Base-by-base conservation (phyloP, 179 eudicot genomes). In the Spergularia azorica region DNA sequence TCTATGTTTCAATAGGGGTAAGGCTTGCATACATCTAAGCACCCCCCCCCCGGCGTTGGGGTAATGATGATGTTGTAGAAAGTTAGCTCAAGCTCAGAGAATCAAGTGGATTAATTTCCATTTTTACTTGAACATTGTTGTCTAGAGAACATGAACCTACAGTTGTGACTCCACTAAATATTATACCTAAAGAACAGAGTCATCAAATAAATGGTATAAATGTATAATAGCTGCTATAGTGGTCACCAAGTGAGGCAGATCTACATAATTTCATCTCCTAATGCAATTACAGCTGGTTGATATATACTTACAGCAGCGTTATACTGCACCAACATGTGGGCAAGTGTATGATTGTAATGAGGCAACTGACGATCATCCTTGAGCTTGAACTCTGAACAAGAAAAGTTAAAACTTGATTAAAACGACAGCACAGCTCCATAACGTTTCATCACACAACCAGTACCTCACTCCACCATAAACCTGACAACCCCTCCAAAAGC, bases 221-320 rank as follows among this genome's bases (percentile, higher is more conserved):
- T 4, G 13, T 10, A 15, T 1, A 63, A 32, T 60, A 5, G 11
- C 36, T 20, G 67, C 67, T 63, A 11, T 6, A 17, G 3, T 21
- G 32, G 9, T 32, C 63, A 60, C 63, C 63, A 21, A 60, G 46
- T 9, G 46, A 36, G 71, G 11, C 6, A 67, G 11, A 39, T 15
- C 4, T 18, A 18, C 9, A 43, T 8, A n/a, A 46, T 18, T 15
- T 18, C 73, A 12, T 26, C 48, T 26, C 5, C n/a, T 9, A 21
- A 39, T 64, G 0, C 62, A 18, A 15, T 54, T 21, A 36, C 0
- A 54, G 66, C 32, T 9, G 18, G 9, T 57, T 39, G 64, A 57
- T 58, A 58, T 39, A 76, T 67, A 86, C 97, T 87, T 83, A 96
- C 98, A 21, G 97, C 98, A 77, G 98, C 89, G 79, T 97, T 90